A percentile compares a stretch with the other conserved stretches of the same genome.
These are phyloP conservation scores for Podospora sp. DNA, from an alignment of 495 filamentous ascomycete species.

Conservation along the genomic window DNA sequence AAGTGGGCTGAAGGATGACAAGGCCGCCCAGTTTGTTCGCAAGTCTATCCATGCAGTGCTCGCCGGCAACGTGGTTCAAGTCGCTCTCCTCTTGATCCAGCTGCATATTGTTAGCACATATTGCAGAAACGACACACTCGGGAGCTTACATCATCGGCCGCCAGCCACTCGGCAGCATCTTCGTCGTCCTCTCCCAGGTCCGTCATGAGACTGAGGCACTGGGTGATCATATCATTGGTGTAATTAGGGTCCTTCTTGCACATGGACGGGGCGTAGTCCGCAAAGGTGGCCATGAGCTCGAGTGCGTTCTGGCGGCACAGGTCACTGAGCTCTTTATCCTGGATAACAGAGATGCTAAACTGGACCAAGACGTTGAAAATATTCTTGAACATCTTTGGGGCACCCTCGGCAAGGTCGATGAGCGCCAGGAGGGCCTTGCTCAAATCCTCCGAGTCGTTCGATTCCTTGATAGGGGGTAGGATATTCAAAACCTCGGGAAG, in stretches of 20 bases:
- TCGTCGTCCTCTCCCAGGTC: slow-evolving; percentile 95
- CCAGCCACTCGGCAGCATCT: slow-evolving; percentile 91
- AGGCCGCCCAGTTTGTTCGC: slow-evolving; percentile 95
- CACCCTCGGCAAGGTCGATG: slow-evolving; percentile 89
- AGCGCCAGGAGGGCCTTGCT: slow-evolving; percentile 85
- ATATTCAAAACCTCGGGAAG: slow-evolving; percentile 90
- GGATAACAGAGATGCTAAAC: slow-evolving; percentile 89
- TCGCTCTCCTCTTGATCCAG: slow-evolving; percentile 96
- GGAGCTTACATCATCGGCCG: slow-evolving; percentile 78
- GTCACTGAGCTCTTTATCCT: slow-evolving; percentile 92
- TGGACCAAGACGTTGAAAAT: slow-evolving; percentile 88
- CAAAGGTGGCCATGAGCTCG: slow-evolving; percentile 97
- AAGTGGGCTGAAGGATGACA: slow-evolving; percentile 87
- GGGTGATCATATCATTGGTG: slow-evolving; percentile 95
- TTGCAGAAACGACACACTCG: neutral
- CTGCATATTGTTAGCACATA: slow-evolving; percentile 40
- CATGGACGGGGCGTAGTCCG: slow-evolving; percentile 89
- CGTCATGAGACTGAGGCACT: slow-evolving; percentile 99
- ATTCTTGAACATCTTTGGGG: slow-evolving; percentile 94
- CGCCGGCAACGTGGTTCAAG: slow-evolving; percentile 95
- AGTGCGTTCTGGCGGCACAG: slow-evolving; percentile 90
- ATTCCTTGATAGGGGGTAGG: slow-evolving; percentile 87
- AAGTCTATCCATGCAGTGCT: slow-evolving; percentile 97
- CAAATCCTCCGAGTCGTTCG: slow-evolving; percentile 83
- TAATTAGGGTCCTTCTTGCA: slow-evolving; percentile 91